Evolutionary conservation across 2,329 filamentous ascomycete species (phyloP), one percentile per base, ranked within the genome.

Genomic region (Endoconidiophora laricicola): DNA sequence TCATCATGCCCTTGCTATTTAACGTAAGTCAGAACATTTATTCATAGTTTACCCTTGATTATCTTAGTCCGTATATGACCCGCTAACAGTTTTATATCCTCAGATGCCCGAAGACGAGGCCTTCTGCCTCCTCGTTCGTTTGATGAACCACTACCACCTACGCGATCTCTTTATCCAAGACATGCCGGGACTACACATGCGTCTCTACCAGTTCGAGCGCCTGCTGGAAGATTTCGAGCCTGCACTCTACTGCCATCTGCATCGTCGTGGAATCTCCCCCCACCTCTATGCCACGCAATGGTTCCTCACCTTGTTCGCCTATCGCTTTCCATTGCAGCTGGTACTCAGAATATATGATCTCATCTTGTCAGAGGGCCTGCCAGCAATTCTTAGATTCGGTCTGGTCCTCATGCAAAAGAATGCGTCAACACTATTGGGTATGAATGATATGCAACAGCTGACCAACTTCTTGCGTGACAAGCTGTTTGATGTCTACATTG

Each of bases 281-380:
- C 86, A 94, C 60, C 73, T 98, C 6, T 98, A 98, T 62, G 91
- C 91, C 42, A 98, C 91, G 0, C 91, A 98, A 64, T 98, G 91
- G 91, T 98, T 98, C 66, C 74, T 98, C 46, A 98, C 91, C 0
- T 73, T 98, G n/a, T 98, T 98, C 61, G 87, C 90, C 29, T 98
- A 98, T 64, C 84, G 93, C 40, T 98, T 98, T 64, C 91, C 91
- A 6, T 73, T 98, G 6, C 91, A 98, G 61, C 78, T 98, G 7
- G 91, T 98, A 5, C 79, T 98, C 52, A 84, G 91, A 29, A 93
- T 98, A 46, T 98, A 96, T 65, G 91, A 98, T 61, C 69, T 98
- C 50, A 91, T 98, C 47, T 72, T 98, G 16, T 91, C 86, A 44
- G 90, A 96, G 64, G 91, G 93, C 2, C 71, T 98, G 14, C 85